Base-by-base conservation (phyloP, 2,329 filamentous ascomycete species). In the Alternaria sp. region DNA sequence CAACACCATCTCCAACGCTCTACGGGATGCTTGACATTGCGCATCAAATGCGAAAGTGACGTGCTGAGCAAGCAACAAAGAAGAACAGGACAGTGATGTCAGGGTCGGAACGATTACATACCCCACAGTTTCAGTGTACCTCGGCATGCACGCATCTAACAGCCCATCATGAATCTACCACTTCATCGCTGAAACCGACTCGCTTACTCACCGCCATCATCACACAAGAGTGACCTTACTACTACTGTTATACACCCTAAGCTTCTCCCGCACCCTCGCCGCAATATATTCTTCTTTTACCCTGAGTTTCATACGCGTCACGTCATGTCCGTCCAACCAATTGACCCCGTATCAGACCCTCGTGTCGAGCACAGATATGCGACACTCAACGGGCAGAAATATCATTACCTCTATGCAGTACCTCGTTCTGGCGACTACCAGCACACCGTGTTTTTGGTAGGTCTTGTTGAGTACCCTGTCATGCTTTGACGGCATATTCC, bases 341-440 rank as follows among this genome's bases (percentile, higher is more conserved):
- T 94, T 63, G 77, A 79, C 51, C 82, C 83, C 20, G 85, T 84
- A 41, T 84, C 86, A 62, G 92, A 94, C 81, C 73, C 87, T 34
- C 86, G 91, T 63, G 84, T 93, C 69, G 81, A 88, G 70, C 85
- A 88, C 74, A 85, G 87, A 70, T 88, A 85, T 56, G 85, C 87
- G 42, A 80, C 82, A 53, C 81, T 94, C 59, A 89, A 90, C 67
- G 90, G 89, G 66, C 85, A 86, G 70, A 91, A 83, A 34, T 96
- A 95, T 81, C 87, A 85, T 49, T 88, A 88, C 68, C 76, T 88
- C 30, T 81, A 85, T 63, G 84, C 81, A 41, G 76, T 80, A 44
- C 85, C 85, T 1, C 61, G 67, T 51, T 73, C 71, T 67, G 79
- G 70, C 47, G 74, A 78, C n/a, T 81, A 79, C 65, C 82, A 77